Percentiles rank a stretch among this genome's conserved stretches.
phyloP scores from a whole-genome alignment of 768 basidiomycete species.

The Pleurotus giganteus region DNA sequence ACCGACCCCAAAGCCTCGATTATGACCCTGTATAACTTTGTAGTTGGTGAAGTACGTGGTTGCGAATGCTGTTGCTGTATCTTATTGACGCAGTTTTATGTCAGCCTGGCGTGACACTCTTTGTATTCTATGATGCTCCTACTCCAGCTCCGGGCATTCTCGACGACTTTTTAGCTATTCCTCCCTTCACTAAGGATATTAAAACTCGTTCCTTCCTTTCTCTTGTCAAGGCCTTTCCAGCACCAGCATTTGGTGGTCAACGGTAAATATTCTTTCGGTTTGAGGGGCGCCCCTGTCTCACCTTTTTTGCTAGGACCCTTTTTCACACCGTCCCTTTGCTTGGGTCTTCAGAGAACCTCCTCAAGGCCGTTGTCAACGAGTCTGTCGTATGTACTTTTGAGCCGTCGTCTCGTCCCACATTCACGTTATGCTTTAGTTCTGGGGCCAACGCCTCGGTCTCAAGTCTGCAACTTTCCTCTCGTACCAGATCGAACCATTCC shows the following conservation, averaged over 20 bases:
- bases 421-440: constrained; percentile 35
- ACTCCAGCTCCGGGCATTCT: constrained; percentile 46
- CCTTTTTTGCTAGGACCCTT: constrained; percentile 18
- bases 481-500: constrained; percentile 53
- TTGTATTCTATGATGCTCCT: constrained; percentile 62
- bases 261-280: constrained; percentile 14
- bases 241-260: constrained; percentile 28
- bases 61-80: not conserved
- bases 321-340: constrained; percentile 44
- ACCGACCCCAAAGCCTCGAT: constrained; percentile 52
- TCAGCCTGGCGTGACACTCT: constrained; percentile 22
- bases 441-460: constrained; percentile 33
- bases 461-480: constrained; percentile 32
- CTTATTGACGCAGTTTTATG: not conserved
- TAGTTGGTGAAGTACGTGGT: constrained; percentile 18
- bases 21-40: constrained; percentile 43
- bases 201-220: constrained; percentile 38
- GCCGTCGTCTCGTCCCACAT: not conserved
- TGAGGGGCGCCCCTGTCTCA: constrained; percentile 13
- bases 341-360: constrained; percentile 30
- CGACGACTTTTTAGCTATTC: constrained; percentile 48
- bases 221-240: constrained; percentile 35
- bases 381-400: constrained; percentile 26
- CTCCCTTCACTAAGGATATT: constrained; percentile 34
- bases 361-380: constrained; percentile 44